Percentiles rank a stretch among this genome's conserved stretches.
Evolutionary conservation across 305 asterid genomes (phyloP).

Genomic region (Fraxinus paxiana): DNA sequence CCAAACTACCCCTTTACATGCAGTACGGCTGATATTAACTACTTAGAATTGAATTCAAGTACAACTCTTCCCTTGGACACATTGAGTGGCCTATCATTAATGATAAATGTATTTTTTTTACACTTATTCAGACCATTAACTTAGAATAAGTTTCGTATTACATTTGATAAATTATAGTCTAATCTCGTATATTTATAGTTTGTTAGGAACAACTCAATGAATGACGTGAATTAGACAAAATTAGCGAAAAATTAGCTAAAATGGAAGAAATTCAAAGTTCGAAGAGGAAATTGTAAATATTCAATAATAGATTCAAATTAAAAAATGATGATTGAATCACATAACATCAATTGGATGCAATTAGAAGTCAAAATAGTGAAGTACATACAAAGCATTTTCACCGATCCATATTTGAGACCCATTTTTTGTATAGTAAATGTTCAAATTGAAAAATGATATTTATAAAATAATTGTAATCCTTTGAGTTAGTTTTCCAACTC

Average conservation of each 20-base stretch:
- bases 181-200: too few relatives aligned
- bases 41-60: neutral
- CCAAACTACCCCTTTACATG: too few relatives aligned
- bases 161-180: neutral
- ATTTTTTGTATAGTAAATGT: neutral
- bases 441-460: neutral
- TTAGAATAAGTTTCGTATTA: too few relatives aligned
- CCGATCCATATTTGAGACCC: neutral
- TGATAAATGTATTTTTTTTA: too few relatives aligned
- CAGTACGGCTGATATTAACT: too few relatives aligned
- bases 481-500: neutral
- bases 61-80: neutral
- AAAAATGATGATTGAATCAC: neutral
- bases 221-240: neutral
- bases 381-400: neutral
- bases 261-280: too few relatives aligned
- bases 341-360: too few relatives aligned
- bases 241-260: neutral
- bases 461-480: neutral
- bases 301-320: too few relatives aligned
- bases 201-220: neutral
- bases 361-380: neutral
- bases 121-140: too few relatives aligned
- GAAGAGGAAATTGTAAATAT: neutral
- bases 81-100: neutral